Base-by-base conservation (phyloP, 345 rosid genomes). In the Syzygium aromaticum region DNA sequence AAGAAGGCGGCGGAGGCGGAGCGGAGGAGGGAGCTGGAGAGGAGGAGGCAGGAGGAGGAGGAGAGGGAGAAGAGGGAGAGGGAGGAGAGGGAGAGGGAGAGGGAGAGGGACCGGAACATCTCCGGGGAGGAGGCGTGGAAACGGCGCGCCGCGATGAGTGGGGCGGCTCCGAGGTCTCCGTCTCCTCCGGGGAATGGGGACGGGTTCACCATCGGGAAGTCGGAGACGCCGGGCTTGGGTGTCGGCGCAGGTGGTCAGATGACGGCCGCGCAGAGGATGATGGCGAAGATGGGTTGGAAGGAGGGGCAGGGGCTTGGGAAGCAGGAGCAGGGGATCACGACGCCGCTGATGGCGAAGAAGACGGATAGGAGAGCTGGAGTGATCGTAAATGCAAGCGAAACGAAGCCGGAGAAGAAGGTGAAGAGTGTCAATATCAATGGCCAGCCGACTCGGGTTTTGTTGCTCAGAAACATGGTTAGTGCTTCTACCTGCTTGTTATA, bases 261-360 rank as follows among this genome's bases (percentile, higher is more conserved):
- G 99, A 98, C 99, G n/a, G 99, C 99, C 1, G 99, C 99, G 0
- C 99, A 98, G 92, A 94, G 97, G 92, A 98, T 98, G 99, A 98
- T 98, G 99, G 99, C 98, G 2, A 98, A 96, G 91, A 98, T 98
- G 99, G 99, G 99, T 1, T 98, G 99, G 99, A 98, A 96, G 90
- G 95, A 96, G 30, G 99, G 99, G 57, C 99, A 98, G 90, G 99
- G 99, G 67, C 96, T 98, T 38, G 99, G 99, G 86, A 98, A 93
- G 85, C 93, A 88, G 88, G 99, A 98, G 92, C 99, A 98, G 91
- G 99, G 99, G 84, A 98, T 98, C 73, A 96, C 98, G 0, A 96
- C 99, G 2, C 99, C 99, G 0, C 94, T 98, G 92, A 93, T 98
- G 99, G 99, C 99, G 2, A 96, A 93, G 93, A 98, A 95, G 95